Conservation (phyloP, 495 filamentous ascomycete species). For the Penicillium cinerascens region DNA sequence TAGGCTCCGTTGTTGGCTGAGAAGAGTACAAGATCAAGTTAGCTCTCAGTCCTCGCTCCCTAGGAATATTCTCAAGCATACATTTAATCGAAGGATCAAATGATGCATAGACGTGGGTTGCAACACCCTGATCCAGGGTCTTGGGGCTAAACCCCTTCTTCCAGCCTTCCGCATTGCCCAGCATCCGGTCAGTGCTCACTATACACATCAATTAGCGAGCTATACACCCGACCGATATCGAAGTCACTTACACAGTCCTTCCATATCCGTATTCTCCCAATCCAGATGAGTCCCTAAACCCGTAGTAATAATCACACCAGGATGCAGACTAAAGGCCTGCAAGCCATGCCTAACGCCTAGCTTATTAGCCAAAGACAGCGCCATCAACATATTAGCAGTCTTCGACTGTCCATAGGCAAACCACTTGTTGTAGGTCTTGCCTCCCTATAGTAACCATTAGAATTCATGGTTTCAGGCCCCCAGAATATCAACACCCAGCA, state of each 20-base stretch:
- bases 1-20: slow-evolving; percentile 36
- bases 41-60: neutral
- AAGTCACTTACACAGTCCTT: slow-evolving; percentile 12
- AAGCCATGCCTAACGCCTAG: slow-evolving; percentile 26
- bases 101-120: slow-evolving; percentile 56
- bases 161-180: slow-evolving; percentile 31
- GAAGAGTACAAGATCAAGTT: neutral
- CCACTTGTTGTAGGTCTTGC: slow-evolving; percentile 48
- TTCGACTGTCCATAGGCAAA: slow-evolving; percentile 55
- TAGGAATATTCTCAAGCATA: slow-evolving; percentile 11
- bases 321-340: slow-evolving; percentile 40
- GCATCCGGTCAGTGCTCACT: slow-evolving; percentile 11
- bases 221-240: neutral
- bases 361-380: slow-evolving; percentile 41
- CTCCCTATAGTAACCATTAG: slow-evolving; percentile 33
- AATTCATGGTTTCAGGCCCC: slow-evolving; percentile 1
- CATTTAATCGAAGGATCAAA: slow-evolving; percentile 50
- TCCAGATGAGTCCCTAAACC: slow-evolving; percentile 29
- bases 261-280: slow-evolving; percentile 13
- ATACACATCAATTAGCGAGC: neutral
- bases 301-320: slow-evolving; percentile 34
- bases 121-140: slow-evolving; percentile 48
- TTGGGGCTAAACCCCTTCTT: slow-evolving; percentile 31
- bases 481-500: neutral
- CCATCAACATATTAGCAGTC: slow-evolving; percentile 56